A percentile compares a stretch with the other conserved stretches of the same genome.
Evolutionary conservation across 1,284 basidiomycete species (phyloP).

Genomic region (Ceratobasidium sp.): DNA sequence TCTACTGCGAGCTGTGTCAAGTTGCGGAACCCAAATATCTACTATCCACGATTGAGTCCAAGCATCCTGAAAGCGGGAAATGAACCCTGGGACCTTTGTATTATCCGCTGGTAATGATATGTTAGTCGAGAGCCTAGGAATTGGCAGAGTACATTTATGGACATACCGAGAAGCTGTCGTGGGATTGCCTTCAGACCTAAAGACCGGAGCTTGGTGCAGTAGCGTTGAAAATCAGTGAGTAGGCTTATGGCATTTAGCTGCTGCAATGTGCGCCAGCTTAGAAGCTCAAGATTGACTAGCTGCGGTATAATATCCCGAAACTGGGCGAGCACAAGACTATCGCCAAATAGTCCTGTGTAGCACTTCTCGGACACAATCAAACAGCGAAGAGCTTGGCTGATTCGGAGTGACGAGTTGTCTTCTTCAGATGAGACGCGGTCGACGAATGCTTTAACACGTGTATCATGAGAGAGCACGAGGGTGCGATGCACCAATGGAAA

Average conservation of each 20-base stretch:
- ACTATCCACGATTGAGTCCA: too few relatives aligned
- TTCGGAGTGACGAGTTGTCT: neutral
- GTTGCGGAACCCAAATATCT: too few relatives aligned
- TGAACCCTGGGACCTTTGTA: too few relatives aligned
- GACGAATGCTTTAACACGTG: neutral
- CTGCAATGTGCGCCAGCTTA: neutral
- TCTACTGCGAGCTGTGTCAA: too few relatives aligned
- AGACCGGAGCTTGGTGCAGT: neutral
- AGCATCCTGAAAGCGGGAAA: too few relatives aligned
- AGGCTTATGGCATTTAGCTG: neutral
- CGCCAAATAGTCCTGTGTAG: neutral
- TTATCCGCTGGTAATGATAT: too few relatives aligned
- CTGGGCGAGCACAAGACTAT: neutral
- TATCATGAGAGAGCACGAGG: neutral
- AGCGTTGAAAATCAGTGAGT: neutral
- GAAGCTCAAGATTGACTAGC: neutral
- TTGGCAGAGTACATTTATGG: too few relatives aligned
- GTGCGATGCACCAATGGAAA: neutral
- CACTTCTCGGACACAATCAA: neutral
- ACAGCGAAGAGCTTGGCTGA: neutral
- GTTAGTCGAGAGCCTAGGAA: too few relatives aligned
- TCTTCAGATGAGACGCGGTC: neutral
- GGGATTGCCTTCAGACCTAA: too few relatives aligned
- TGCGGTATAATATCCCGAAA: neutral
- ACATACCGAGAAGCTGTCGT: too few relatives aligned